Percentiles rank a stretch among this genome's conserved stretches.
phyloP scores from a whole-genome alignment of 2,329 filamentous ascomycete species.

The Colletotrichum gloeosporioides region DNA sequence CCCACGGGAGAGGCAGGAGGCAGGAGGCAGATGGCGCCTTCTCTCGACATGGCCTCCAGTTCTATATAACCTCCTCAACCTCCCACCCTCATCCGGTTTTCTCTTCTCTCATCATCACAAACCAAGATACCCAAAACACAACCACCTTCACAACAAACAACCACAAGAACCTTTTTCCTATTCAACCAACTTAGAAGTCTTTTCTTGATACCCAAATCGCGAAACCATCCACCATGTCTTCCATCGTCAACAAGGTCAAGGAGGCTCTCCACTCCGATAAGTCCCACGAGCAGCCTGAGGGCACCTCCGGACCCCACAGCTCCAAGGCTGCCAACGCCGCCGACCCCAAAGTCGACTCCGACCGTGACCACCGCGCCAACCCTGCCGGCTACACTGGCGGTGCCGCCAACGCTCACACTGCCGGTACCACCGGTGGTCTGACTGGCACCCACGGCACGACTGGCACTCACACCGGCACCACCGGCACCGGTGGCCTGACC shows the following conservation, averaged over 20 bases:
- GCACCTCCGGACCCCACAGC: constrained; percentile 35
- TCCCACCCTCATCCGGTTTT: background rate
- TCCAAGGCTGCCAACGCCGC: constrained; percentile 49
- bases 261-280: constrained; percentile 55
- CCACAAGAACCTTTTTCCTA: background rate
- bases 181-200: background rate
- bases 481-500: no score
- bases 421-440: constrained; percentile 4
- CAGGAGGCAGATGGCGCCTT: background rate
- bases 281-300: constrained; percentile 29
- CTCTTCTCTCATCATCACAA: constrained; percentile 20
- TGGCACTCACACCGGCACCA: background rate
- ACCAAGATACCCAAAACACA: constrained; percentile 21
- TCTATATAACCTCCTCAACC: constrained; percentile 21
- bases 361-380: constrained; percentile 46
- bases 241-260: constrained; percentile 65
- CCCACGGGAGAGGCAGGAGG: background rate
- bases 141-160: constrained; percentile 6
- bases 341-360: constrained; percentile 58
- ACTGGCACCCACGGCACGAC: constrained; percentile 28
- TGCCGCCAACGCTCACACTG: constrained; percentile 10
- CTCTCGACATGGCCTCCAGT: background rate
- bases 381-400: constrained; percentile 37
- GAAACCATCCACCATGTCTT: constrained; percentile 53
- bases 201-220: constrained; percentile 20